Evolutionary conservation across 2,329 filamentous ascomycete species (phyloP).

Genomic region (Scytalidium sp.): DNA sequence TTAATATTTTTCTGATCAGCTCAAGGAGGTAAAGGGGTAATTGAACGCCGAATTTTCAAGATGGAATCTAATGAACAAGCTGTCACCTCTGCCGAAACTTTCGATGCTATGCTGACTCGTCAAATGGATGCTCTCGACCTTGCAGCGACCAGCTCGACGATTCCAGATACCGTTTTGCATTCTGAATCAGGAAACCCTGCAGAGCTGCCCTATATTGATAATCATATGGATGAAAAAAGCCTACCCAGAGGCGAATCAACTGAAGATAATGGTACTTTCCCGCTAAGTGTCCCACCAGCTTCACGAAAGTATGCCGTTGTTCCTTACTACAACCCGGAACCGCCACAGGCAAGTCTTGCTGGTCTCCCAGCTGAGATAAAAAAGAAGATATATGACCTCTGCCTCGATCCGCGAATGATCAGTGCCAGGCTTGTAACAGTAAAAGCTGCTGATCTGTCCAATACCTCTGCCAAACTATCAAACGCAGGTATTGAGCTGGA

Average conservation of each 20-base stretch:
- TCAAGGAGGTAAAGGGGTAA: too few species aligned
- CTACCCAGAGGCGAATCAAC: not conserved
- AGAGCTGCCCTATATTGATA: not conserved
- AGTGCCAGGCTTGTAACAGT: not conserved
- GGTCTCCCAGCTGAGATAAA: not conserved
- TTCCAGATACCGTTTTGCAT: not conserved
- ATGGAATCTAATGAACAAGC: constrained; percentile 44
- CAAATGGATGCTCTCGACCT: not conserved
- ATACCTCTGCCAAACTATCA: not conserved
- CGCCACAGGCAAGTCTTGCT: not conserved
- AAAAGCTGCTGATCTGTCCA: not conserved
- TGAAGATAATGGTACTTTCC: not conserved
- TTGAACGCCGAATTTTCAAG: too few species aligned
- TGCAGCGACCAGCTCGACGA: not conserved
- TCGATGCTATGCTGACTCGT: not conserved
- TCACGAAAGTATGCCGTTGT: not conserved
- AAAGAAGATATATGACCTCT: not conserved
- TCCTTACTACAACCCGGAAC: not conserved
- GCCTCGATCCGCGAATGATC: not conserved
- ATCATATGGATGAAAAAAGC: not conserved
- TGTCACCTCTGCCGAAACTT: constrained; percentile 8
- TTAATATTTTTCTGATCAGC: too few species aligned
- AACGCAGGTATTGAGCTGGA: not conserved
- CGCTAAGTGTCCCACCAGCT: not conserved
- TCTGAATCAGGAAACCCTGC: not conserved